phyloP scores from a whole-genome alignment of 768 basidiomycete species.

The Postia placenta region DNA sequence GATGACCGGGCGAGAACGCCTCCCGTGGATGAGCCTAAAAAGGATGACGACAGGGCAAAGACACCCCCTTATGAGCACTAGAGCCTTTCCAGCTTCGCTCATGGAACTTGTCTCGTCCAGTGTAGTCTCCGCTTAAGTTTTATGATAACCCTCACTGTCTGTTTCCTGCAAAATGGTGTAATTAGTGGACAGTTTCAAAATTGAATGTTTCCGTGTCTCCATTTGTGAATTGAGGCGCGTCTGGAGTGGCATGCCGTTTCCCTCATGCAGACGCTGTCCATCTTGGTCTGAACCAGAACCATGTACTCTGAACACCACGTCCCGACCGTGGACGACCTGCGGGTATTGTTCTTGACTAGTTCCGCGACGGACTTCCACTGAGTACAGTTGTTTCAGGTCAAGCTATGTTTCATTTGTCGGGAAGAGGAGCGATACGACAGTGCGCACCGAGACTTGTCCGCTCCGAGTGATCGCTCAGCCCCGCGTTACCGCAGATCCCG shows the following conservation, averaged over 20 bases:
- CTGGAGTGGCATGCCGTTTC: not conserved
- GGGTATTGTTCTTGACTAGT: constrained; percentile 11
- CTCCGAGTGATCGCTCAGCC: not conserved
- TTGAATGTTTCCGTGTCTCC: not conserved
- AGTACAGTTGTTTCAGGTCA: constrained; percentile 37
- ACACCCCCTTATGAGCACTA: constrained; percentile 51
- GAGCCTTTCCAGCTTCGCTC: not conserved
- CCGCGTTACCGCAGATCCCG: constrained; percentile 28
- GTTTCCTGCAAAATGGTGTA: not conserved
- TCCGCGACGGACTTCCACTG: not conserved
- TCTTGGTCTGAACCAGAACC: not conserved
- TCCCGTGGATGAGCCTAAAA: constrained; percentile 35
- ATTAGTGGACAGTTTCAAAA: not conserved
- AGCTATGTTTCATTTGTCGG: constrained; percentile 76
- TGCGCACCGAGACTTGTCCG: constrained; percentile 9
- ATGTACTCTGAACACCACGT: constrained; percentile 4
- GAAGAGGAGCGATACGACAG: constrained; percentile 60
- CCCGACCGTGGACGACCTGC: constrained; percentile 28
- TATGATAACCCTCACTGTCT: not conserved
- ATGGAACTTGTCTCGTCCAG: not conserved
- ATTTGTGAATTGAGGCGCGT: not conserved
- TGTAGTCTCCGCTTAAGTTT: not conserved
- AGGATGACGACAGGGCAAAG: constrained; percentile 46
- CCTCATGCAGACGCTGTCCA: not conserved
- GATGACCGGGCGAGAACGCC: constrained; percentile 52